Conservation (phyloP, 768 basidiomycete genomes). For the Cystoderma amianthinum region DNA sequence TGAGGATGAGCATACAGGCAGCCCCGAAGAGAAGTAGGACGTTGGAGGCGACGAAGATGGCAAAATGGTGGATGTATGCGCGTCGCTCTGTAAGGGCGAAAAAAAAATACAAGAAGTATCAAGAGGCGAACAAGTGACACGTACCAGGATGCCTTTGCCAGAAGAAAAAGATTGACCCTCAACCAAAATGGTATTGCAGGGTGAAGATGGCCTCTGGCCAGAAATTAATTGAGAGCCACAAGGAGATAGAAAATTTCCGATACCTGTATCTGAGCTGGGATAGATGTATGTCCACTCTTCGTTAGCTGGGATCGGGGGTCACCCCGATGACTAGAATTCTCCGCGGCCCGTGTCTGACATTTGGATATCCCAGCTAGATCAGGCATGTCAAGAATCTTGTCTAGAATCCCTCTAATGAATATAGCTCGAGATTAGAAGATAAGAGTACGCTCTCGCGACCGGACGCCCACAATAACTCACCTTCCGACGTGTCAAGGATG, state of each 20-base stretch:
- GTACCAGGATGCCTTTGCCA: too few species aligned
- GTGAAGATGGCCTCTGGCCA: neutral
- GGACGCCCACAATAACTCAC: conserved; percentile 21
- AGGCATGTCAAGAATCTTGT: conserved; percentile 33
- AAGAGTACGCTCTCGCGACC: neutral
- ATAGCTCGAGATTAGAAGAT: conserved; percentile 17
- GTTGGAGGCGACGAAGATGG: neutral
- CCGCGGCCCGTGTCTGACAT: neutral
- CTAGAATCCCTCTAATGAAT: conserved; percentile 26
- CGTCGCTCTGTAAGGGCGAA: neutral
- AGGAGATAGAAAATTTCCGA: neutral
- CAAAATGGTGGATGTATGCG: neutral
- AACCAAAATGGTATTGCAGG: neutral
- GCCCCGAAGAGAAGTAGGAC: neutral
- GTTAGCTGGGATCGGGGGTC: neutral
- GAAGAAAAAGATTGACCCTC: too few species aligned
- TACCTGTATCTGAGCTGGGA: neutral
- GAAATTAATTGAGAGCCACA: neutral
- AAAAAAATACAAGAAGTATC: too few species aligned
- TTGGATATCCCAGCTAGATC: conserved; percentile 34
- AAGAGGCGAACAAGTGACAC: too few species aligned
- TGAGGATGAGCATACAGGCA: too few species aligned
- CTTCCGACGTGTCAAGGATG: conserved; percentile 33
- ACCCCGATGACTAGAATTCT: neutral
- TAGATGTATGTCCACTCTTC: neutral